Percentiles rank a stretch among this genome's conserved stretches.
Conservation (phyloP, 495 filamentous ascomycete species). For the Xylaria nigripes region DNA sequence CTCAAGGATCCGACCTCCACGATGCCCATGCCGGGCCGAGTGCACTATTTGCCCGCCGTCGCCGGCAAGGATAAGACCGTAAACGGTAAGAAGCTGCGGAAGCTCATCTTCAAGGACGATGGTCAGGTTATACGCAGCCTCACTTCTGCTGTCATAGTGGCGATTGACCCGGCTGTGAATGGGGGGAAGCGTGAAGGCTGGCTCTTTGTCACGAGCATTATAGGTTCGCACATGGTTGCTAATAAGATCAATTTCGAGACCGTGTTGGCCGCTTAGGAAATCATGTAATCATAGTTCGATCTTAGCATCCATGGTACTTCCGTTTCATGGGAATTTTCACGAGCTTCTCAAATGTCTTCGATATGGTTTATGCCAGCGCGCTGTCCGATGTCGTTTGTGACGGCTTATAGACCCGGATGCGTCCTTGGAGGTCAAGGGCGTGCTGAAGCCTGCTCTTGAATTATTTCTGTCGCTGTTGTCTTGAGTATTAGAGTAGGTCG, state of each 20-base stretch:
- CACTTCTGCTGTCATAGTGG: slow-evolving; percentile 47
- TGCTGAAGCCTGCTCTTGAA: slow-evolving; percentile 15
- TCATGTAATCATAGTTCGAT: slow-evolving; percentile 19
- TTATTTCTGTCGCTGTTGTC: slow-evolving; percentile 15
- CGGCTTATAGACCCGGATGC: slow-evolving; percentile 2
- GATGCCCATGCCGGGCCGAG: slow-evolving; percentile 34
- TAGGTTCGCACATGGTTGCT: slow-evolving; percentile 45
- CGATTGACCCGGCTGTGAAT: slow-evolving; percentile 37
- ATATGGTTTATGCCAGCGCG: slow-evolving; percentile 11
- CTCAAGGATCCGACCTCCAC: slow-evolving; percentile 30
- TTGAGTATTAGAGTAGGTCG: not conserved
- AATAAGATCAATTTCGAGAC: slow-evolving; percentile 43
- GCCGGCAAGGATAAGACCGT: slow-evolving; percentile 4
- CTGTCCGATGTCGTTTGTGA: slow-evolving; percentile 9
- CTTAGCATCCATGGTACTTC: no score
- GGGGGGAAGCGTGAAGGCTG: slow-evolving; percentile 40
- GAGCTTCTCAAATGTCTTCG: slow-evolving; percentile 14
- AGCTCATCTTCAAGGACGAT: slow-evolving; percentile 52
- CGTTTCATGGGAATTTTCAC: no score
- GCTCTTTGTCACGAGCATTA: slow-evolving; percentile 52
- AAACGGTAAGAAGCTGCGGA: slow-evolving; percentile 31
- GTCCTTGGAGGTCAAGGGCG: slow-evolving; percentile 16
- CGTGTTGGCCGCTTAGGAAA: not conserved
- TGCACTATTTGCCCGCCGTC: slow-evolving; percentile 37
- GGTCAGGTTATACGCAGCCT: slow-evolving; percentile 42